Evolutionary conservation across 2,329 filamentous ascomycete species (phyloP).

Genomic region (Trichoderma atrobrunneum): DNA sequence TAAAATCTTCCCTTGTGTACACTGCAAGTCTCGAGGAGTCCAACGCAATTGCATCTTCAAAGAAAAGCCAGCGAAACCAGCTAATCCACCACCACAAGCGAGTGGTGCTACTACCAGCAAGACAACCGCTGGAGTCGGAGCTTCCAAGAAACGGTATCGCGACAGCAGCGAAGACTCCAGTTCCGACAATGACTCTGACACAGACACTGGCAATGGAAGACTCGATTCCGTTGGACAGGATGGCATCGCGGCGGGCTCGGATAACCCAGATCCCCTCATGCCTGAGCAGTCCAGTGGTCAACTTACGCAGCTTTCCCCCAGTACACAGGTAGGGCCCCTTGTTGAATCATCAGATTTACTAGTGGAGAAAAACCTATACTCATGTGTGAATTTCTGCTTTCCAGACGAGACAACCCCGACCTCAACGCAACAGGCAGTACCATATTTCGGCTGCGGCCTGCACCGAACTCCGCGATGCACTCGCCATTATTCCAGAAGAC

Average conservation of each 20-base stretch:
- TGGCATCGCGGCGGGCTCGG: neutral
- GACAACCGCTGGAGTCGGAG: neutral
- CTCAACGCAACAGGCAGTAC: neutral
- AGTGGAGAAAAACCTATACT: neutral
- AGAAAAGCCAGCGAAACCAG: neutral
- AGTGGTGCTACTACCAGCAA: neutral
- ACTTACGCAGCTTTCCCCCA: neutral
- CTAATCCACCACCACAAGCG: neutral
- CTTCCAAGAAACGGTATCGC: neutral
- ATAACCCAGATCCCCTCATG: too few relatives aligned
- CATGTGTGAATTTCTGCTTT: neutral
- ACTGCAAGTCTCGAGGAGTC: constrained; percentile 33
- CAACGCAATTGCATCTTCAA: constrained; percentile 31
- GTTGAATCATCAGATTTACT: neutral
- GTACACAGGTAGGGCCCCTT: neutral
- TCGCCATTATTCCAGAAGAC: neutral
- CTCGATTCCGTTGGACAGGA: neutral
- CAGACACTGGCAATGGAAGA: neutral
- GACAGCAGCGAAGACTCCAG: neutral
- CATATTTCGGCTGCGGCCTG: neutral
- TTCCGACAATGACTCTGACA: neutral
- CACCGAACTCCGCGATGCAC: neutral
- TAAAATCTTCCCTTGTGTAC: constrained; percentile 34
- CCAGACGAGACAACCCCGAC: neutral
- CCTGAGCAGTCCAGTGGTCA: neutral